Base-by-base conservation (phyloP, 2,329 filamentous ascomycete genomes). In the Diaporthe citriasiana region DNA sequence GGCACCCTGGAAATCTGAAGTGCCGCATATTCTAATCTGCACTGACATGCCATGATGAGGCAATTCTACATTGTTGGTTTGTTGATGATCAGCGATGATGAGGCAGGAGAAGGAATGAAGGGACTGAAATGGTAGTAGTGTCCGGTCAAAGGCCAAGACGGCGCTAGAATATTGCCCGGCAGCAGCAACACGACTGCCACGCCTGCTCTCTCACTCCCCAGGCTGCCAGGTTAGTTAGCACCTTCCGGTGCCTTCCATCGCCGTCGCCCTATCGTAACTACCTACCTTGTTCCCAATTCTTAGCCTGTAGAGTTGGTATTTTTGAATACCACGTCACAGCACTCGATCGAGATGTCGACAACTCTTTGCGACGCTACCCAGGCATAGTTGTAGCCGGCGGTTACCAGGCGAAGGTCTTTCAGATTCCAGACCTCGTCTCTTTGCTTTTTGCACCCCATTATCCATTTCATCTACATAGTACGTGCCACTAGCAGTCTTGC, bases 101-200 rank as follows among this genome's bases (percentile, higher is more conserved):
- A 55, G 45, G 42, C n/a, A 27, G 42, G 35, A 25, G 25, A 15
- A 19, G 53, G 53, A n/a, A 8, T 15, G 22, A 56, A 33, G 15
- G 35, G 38, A n/a, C 9, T 25, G n/a, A n/a, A 35, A 35, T 35
- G 9, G 27, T 19, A 10, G 53, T n/a, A 70, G 66, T 59, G 35
- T 59, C 68, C 40, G n/a, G n/a, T 7, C 68, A 25, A 47, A 19
- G 56, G 45, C 45, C 63, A 68, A 68, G 35, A 63, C 13, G 6
- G 25, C 69, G 70, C 70, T 71, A 71, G 70, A 71, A 71, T 71
- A 71, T 50, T 25, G 56, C 22, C 70, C 56, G 70, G 70, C 70
- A 63, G 45, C 22, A 68, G 63, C 42, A 47, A 30, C 17, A 56
- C 15, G 51, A 38, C 12, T 25, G 38, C 66, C 12, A 25, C 47